Evolutionary conservation across 1,284 basidiomycete species (phyloP).

Genomic region (Moesziomyces globuligerus): DNA sequence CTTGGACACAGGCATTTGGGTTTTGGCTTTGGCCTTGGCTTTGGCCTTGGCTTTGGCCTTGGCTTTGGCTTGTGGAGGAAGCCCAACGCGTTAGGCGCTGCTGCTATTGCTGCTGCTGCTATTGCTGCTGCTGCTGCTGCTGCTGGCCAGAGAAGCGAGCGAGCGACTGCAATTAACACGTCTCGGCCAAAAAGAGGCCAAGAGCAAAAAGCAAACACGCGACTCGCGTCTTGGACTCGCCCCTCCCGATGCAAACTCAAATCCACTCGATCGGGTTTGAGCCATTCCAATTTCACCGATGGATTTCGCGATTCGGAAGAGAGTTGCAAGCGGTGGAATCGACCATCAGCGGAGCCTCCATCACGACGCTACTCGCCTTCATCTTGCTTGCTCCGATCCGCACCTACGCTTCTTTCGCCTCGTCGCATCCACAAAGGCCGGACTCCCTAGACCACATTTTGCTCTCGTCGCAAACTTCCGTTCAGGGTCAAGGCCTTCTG

Average conservation of each 20-base stretch:
- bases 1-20: too few species aligned
- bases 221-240: slow-evolving; percentile 20
- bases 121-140: neutral
- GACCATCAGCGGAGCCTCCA: slow-evolving; percentile 5
- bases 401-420: too few species aligned
- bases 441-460: slow-evolving; percentile 40
- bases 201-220: too few species aligned
- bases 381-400: too few species aligned
- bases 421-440: slow-evolving; percentile 9
- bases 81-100: neutral
- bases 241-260: neutral
- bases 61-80: neutral
- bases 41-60: too few species aligned
- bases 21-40: too few species aligned
- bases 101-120: too few species aligned
- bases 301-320: neutral
- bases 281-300: neutral
- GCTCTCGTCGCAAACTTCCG: slow-evolving; percentile 2
- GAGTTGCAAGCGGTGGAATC: neutral
- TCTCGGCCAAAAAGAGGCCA: neutral
- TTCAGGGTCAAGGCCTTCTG: slow-evolving; percentile 46
- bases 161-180: slow-evolving; percentile 35
- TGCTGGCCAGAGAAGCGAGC: neutral
- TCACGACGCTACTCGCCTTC: too few species aligned
- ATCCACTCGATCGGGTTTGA: neutral